Evolutionary conservation across 1,139 yeast species (phyloP).

Genomic region (Blastobotrys apis): DNA sequence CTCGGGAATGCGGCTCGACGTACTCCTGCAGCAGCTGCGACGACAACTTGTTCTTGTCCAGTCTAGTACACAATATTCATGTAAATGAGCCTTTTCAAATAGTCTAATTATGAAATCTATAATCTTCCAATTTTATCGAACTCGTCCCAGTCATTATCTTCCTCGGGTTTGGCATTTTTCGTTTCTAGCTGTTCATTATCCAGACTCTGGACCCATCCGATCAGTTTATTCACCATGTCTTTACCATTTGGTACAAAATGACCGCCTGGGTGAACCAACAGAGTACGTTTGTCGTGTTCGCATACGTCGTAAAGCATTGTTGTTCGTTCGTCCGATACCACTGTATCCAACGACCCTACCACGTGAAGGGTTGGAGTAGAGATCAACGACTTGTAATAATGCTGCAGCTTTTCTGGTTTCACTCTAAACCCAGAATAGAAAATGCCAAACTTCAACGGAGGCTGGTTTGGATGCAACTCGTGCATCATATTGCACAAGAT

Average conservation of each 20-base stretch:
- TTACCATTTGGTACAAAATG: conserved; percentile 80
- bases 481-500: conserved; percentile 28
- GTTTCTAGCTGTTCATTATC: conserved; percentile 27
- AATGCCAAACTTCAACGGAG: conserved; percentile 62
- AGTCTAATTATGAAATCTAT: too few species aligned
- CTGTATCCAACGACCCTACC: conserved; percentile 82
- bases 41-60: too few species aligned
- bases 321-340: conserved; percentile 72
- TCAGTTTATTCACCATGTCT: conserved; percentile 53
- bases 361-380: conserved; percentile 67
- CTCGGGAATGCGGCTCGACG: too few species aligned
- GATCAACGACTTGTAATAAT: conserved; percentile 44
- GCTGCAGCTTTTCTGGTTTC: conserved; percentile 49
- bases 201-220: conserved; percentile 45
- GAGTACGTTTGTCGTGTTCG: conserved; percentile 42
- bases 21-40: too few species aligned
- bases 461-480: conserved; percentile 35
- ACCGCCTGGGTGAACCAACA: conserved; percentile 76
- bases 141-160: conserved; percentile 39
- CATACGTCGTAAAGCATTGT: conserved; percentile 54
- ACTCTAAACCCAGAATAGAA: conserved; percentile 75
- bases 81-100: too few species aligned
- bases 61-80: too few species aligned
- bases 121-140: conserved; percentile 41
- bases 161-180: conserved; percentile 28